These are phyloP conservation scores for Aschersonia sp. DNA, from an alignment of 2,329 filamentous ascomycete species.

Conservation along the genomic window DNA sequence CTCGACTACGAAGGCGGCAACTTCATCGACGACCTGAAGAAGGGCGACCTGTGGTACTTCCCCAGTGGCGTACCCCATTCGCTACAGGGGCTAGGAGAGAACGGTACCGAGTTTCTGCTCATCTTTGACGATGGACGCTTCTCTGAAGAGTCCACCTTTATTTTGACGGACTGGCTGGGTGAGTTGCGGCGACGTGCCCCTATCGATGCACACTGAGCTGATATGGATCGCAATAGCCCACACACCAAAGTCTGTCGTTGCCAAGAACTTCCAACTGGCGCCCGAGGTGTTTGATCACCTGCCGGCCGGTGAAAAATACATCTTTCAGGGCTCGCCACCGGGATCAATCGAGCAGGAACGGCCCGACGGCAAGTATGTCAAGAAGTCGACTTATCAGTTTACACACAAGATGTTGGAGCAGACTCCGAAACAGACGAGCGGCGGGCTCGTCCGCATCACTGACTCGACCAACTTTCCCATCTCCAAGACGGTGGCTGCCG, in stretches of 20 bases:
- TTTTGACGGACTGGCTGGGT: conserved; percentile 61
- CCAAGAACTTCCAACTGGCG: conserved; percentile 62
- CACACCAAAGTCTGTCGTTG: conserved; percentile 56
- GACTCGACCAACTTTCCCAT: conserved; percentile 66
- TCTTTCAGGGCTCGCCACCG: conserved; percentile 56
- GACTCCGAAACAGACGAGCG: conserved; percentile 48
- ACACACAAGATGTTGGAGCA: conserved; percentile 61
- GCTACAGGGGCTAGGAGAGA: conserved; percentile 54
- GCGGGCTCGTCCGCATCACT: conserved; percentile 58
- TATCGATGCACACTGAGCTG: not conserved
- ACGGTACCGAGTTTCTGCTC: conserved; percentile 38
- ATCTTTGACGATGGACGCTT: conserved; percentile 36
- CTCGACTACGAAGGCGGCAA: conserved; percentile 63
- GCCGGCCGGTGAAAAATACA: conserved; percentile 57
- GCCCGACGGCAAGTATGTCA: conserved; percentile 44
- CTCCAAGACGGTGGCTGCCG: conserved; percentile 59
- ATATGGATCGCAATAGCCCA: conserved; percentile 30
- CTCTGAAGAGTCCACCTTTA: conserved; percentile 52
- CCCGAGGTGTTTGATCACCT: conserved; percentile 57
- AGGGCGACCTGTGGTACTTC: conserved; percentile 73
- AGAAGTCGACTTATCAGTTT: conserved; percentile 54
- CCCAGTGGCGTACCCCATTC: conserved; percentile 66
- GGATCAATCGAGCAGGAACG: conserved; percentile 51
- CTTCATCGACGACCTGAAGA: conserved; percentile 62
- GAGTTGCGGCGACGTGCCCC: conserved; percentile 7